Base-by-base conservation (phyloP, 441 rosid genomes). In the Cnidoscolus chayamansa region DNA sequence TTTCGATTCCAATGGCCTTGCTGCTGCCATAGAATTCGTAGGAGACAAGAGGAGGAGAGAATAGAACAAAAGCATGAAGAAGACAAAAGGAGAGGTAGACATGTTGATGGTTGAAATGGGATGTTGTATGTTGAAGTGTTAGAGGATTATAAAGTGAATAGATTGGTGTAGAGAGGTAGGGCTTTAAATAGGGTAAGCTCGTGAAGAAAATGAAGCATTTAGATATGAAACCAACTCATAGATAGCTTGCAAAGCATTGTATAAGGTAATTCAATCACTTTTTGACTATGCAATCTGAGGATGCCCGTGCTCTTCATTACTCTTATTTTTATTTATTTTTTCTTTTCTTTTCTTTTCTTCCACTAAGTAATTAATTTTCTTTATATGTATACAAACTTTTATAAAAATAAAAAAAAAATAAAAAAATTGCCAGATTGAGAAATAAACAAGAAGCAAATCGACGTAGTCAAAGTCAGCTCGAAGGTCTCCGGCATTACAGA, bases 291-390 rank as follows among this genome's bases (percentile, higher is more conserved):
- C 70, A 79, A 80, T 15, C 10, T 25, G 71, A 59, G 71, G 74
- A 77, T 73, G 82, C 90, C 81, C 92, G 96, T 90, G 96, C 79
- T 69, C 77, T 78, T 78, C 86, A 70, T 87, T 69, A 86, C 85
- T 84, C 30, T 17, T 12, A 53, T 77, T 73, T 65, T 60, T 8
- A 1, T 17, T 68, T 72, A 5, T 40, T 40, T 11, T 19, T 13
- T 65, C 16, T 62, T 67, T 40, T 40, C 56, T 9, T 25, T 30
- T 63, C 73, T 30, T 74, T 10, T 20, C 47, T 55, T 74, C 4
- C 37, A 35, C 2, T 2, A 35, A 35, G 25, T 25, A 25, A 25
- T 25, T 25, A 25, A 25, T 25, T 25, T 25, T 25, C 25, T 25
- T 25, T 25, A 25, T 25, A 25, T 35, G 5, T 35, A 35, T 35